Evolutionary conservation across 257 asterid genomes (phyloP).

Genomic region (Solanum etuberosum): DNA sequence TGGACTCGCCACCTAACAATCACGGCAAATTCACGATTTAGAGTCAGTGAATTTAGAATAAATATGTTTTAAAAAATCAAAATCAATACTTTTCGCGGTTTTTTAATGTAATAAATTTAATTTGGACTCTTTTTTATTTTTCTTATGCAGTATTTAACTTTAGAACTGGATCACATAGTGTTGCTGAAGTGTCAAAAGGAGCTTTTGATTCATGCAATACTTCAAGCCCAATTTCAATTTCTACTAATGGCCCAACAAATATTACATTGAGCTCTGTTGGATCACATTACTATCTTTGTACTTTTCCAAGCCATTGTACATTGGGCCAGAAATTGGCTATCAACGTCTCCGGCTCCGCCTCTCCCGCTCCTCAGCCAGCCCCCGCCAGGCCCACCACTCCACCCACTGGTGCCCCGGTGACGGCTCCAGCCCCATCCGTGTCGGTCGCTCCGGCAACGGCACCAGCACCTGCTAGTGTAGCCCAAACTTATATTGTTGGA

Average conservation of each 20-base stretch:
- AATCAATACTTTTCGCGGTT: accelerated
- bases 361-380: conserved; percentile 14
- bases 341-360: conserved; percentile 33
- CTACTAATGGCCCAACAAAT: conserved; percentile 34
- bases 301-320: conserved; percentile 30
- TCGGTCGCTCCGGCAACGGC: conserved; percentile 11
- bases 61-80: neutral
- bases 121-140: neutral
- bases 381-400: neutral
- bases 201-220: conserved; percentile 39
- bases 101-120: neutral
- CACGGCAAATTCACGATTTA: neutral
- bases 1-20: neutral
- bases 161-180: conserved; percentile 26
- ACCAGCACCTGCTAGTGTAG: conserved; percentile 17
- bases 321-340: conserved; percentile 49
- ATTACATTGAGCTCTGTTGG: conserved; percentile 38
- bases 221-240: conserved; percentile 25
- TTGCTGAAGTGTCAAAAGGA: conserved; percentile 39
- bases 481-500: conserved; percentile 41
- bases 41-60: neutral
- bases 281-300: conserved; percentile 47
- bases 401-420: conserved; percentile 1
- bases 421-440: conserved; percentile 6
- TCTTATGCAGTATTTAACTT: conserved; percentile 46